Evolutionary conservation across 2,329 filamentous ascomycete genomes (phyloP).

Genomic region (Simplicillium aogashimaense): DNA sequence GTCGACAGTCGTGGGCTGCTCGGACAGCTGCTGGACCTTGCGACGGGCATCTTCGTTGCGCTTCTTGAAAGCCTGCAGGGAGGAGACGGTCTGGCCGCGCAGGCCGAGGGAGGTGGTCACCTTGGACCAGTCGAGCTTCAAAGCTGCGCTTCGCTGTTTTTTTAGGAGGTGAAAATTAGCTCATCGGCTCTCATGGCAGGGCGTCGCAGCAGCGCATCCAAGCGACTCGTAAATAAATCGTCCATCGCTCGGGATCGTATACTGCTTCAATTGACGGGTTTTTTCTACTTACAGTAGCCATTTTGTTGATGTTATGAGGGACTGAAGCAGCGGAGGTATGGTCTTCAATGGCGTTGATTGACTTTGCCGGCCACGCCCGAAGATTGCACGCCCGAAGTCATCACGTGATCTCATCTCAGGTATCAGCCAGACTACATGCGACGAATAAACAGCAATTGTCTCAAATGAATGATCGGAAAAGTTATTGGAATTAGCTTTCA

Average conservation of each 20-base stretch:
- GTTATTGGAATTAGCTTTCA: too few relatives aligned
- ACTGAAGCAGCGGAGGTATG: slow-evolving; percentile 38
- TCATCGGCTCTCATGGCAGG: slow-evolving; percentile 21
- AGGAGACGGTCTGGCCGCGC: slow-evolving; percentile 83
- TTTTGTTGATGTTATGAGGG: slow-evolving; percentile 44
- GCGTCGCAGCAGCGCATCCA: background rate
- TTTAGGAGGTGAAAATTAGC: slow-evolving; percentile 39
- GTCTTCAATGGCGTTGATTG: slow-evolving; percentile 35
- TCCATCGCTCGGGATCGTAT: background rate
- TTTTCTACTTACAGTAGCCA: slow-evolving; percentile 55
- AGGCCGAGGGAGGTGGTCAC: slow-evolving; percentile 90
- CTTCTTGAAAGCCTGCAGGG: slow-evolving; percentile 97
- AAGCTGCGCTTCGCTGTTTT: slow-evolving; percentile 84
- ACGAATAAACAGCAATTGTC: background rate
- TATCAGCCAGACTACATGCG: background rate
- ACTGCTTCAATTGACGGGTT: slow-evolving; percentile 17
- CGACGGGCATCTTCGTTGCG: slow-evolving; percentile 98
- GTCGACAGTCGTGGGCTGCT: slow-evolving; percentile 80
- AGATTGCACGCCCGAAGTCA: slow-evolving; percentile 2
- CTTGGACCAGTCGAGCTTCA: slow-evolving; percentile 99
- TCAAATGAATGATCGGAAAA: too few relatives aligned
- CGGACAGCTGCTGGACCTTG: slow-evolving; percentile 75
- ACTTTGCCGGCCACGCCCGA: slow-evolving; percentile 32
- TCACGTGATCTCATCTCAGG: slow-evolving; percentile 6
- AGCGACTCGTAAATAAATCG: background rate